Base-by-base conservation (phyloP, 1,139 yeast genomes). In the Geotrichum candidum region DNA sequence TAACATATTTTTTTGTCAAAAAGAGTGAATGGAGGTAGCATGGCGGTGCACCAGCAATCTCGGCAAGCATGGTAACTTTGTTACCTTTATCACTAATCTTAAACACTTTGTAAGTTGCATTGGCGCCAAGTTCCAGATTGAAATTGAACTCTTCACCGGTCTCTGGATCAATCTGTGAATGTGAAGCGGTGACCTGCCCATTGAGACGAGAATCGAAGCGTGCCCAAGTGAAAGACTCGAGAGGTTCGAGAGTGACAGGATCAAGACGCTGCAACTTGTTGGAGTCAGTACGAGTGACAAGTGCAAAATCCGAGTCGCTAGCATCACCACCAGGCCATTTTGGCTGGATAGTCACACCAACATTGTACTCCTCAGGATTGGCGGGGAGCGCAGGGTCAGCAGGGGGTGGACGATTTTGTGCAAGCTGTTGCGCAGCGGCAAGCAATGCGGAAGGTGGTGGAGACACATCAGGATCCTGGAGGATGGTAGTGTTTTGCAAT, bases 291-390 rank as follows among this genome's bases (percentile, higher is more conserved):
- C 62, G 57, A 15, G 61, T 55, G 15, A 63, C 60, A 15, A 64
- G 58, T 13, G 41, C 41, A 35, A 33, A 53, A 13, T n/a, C 25
- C 18, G 55, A 52, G 22, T 57, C 57, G 13, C 51, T 29, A 23
- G 59, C 45, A 38, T 33, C 15, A 10, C 46, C 35, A 11, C 61
- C 60, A 1, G 65, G 66, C 60, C 64, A 65, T 3, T 51, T n/a
- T n/a, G 67, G 64, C 25, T 59, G 59, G 18, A 65, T 61, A 6
- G 67, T 65, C 3, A 65, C 67, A 1, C 63, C 62, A 13, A 64
- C 64, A 29, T 65, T 65, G 23, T 15, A n/a, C 4, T 52, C 57
- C 41, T 58, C 53, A 1, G 62, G 60, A 5, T 38, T 33, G 6
- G 31, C 35, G 11, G 61, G 41, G 18, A 41, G 48, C 22, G 48